Base-by-base conservation (phyloP, 1,284 basidiomycete species). In the Ustilago xerochloae region DNA sequence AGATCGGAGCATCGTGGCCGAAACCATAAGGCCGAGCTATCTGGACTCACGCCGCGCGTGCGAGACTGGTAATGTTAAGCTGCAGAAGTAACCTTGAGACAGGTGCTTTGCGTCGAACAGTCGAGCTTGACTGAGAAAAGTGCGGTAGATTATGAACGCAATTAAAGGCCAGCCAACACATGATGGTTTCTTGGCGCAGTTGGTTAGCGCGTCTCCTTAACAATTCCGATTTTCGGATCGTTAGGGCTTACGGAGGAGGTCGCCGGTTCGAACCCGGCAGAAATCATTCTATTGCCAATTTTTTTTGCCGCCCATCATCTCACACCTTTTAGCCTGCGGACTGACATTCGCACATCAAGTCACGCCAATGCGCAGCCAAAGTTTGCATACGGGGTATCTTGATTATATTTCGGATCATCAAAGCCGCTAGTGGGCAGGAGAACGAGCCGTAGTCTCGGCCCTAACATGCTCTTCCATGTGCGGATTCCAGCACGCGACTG, bases 121-220 rank as follows among this genome's bases (percentile, higher is more conserved):
- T n/a, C n/a, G n/a, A n/a, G n/a, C n/a, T n/a, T n/a, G n/a, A n/a
- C n/a, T n/a, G n/a, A n/a, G n/a, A n/a, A 29, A n/a, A 28, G n/a
- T 15, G 7, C 15, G 10, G 6, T 7, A 38, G 26, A 41, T 15
- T 48, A 39, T 28, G 26, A 24, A 43, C 6, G 18, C 29, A 51
- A 33, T 22, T 13, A 18, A 3, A 4, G 20, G 18, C 15, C 2
- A 7, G 0, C 0, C 0, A 7, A 29, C 1, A 33, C 24, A 22
- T n/a, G 8, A 15, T 13, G 64, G 70, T 73, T 73, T 73, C 70
- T 63, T 73, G 70, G 70, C 70, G 70, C 70, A 73, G 70, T 68
- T 73, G 70, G 70, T 68, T 73, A 73, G 70, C 70, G 70, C 64
- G 70, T 73, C 70, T 73, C 70, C 70, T 73, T 73, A 73, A 73